A percentile compares a stretch with the other conserved stretches of the same genome.
These are phyloP conservation scores for Adenanthera pavonina DNA, from an alignment of 306 rosid species.

Conservation along the genomic window DNA sequence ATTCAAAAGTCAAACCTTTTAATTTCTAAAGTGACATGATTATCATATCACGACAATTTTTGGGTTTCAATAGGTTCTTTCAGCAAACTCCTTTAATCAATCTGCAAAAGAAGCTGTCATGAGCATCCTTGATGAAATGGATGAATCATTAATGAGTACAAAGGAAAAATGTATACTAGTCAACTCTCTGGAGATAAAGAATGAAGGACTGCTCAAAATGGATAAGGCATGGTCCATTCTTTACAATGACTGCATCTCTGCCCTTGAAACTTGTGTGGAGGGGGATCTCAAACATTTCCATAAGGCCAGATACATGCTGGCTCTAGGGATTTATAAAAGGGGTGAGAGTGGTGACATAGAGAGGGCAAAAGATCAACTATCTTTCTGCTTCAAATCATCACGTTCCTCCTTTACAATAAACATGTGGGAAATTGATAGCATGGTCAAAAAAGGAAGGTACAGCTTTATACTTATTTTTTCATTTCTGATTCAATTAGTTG, in stretches of 20 bases:
- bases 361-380: slow-evolving; percentile 93
- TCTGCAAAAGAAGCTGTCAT: slow-evolving; percentile 62
- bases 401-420: slow-evolving; percentile 97
- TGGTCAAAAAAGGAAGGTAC: slow-evolving; percentile 91
- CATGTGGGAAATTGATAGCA: slow-evolving; percentile 99
- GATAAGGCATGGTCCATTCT: slow-evolving; percentile 79
- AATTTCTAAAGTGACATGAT: slow-evolving; percentile 8
- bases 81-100: slow-evolving; percentile 69
- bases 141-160: slow-evolving; percentile 39
- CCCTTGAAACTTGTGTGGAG: slow-evolving; percentile 92
- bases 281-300: slow-evolving; percentile 99
- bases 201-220: slow-evolving; percentile 59
- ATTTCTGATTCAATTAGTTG: slow-evolving; percentile 11
- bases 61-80: slow-evolving; percentile 69
- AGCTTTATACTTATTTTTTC: slow-evolving; percentile 29
- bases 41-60: slow-evolving; percentile 22
- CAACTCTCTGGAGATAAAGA: slow-evolving; percentile 55
- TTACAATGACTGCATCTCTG: slow-evolving; percentile 87
- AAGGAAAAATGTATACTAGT: slow-evolving; percentile 49
- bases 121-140: slow-evolving; percentile 56
- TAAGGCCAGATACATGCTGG: slow-evolving; percentile 96
- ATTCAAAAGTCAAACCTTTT: slow-evolving; percentile 15
- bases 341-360: slow-evolving; percentile 75
- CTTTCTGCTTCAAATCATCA: slow-evolving; percentile 97
- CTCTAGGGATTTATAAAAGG: slow-evolving; percentile 83